These are phyloP conservation scores for Balakata baccata DNA, from an alignment of 345 rosid genomes.

Conservation along the genomic window DNA sequence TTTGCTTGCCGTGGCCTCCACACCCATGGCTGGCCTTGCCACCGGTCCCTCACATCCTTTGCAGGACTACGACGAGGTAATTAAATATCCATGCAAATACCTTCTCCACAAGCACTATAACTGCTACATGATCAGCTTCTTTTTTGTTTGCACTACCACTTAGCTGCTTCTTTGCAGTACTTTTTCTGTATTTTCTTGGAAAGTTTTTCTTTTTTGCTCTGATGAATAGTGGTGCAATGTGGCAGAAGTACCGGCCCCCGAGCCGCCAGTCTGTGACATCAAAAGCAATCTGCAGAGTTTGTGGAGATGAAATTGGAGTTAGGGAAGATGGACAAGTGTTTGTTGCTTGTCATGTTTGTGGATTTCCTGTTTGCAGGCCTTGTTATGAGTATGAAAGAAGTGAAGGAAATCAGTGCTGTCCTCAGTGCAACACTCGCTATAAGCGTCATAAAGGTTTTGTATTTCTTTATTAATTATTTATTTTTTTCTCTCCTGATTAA, in stretches of 20 bases:
- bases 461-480: background rate
- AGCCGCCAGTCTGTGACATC: slow-evolving; percentile 36
- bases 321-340: slow-evolving; percentile 57
- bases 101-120: too few relatives aligned
- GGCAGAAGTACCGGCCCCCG: slow-evolving; percentile 37
- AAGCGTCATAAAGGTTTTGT: slow-evolving; percentile 70
- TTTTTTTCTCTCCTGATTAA: background rate
- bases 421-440: slow-evolving; percentile 88
- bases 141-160: background rate
- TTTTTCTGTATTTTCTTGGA: too few relatives aligned
- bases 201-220: background rate
- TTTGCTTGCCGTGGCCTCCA: slow-evolving; percentile 39
- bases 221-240: background rate
- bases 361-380: slow-evolving; percentile 82
- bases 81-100: too few relatives aligned
- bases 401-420: slow-evolving; percentile 83
- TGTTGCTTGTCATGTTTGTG: slow-evolving; percentile 74
- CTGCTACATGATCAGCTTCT: slow-evolving; percentile 1
- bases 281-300: slow-evolving; percentile 53
- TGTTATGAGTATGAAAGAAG: slow-evolving; percentile 91
- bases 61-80: slow-evolving; percentile 38
- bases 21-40: slow-evolving; percentile 52
- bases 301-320: slow-evolving; percentile 70
- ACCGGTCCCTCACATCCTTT: slow-evolving; percentile 33
- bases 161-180: too few relatives aligned